Base-by-base conservation (phyloP, 306 rosid genomes). In the Lathyrus tuberosus region DNA sequence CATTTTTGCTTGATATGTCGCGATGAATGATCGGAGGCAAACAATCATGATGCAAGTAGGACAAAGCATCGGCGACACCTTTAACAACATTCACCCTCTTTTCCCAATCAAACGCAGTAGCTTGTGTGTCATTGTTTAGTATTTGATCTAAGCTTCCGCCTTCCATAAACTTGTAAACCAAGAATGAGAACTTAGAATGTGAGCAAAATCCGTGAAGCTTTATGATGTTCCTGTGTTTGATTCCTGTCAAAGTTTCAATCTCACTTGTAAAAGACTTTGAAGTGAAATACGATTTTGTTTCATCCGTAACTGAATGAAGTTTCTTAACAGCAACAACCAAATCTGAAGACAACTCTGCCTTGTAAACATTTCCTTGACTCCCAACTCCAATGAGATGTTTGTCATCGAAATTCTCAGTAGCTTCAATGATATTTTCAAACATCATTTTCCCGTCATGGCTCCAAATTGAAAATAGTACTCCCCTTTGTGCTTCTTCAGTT, bases 21-120 rank as follows among this genome's bases (percentile, higher is more conserved):
- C 71, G 82, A 14, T 79, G 79, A 61, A 79, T 46, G 4, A 79
- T 73, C 2, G 82, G 71, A 43, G 82, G 75, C 22, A 53, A 40
- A 44, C 79, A 79, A 31, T 67, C 82, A 16, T 79, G 82, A 35
- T 79, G 75, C 71, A 79, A 14, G 17, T 79, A 79, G 11, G 78
- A 67, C 53, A 80, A 71, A 31, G 84, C 84, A 61, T 76, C 76
- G 17, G 81, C 76, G 2, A 80, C 78, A 15, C 84, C 76, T 61
- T 80, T 80, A 16, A 80, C 63, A 35, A 76, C 75, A 60, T 76
- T 71, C 49, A 72, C 72, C 57, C 78, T 71, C 57, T 59, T 76
- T 37, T 59, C 65, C 84, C 78, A 80, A 67, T 71, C 81, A 76
- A 80, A 71, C 43, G 31, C 51, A 51, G 2, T 18, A 40, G 75